Base-by-base conservation (phyloP, 495 filamentous ascomycete genomes). In the Xylaria grammica region DNA sequence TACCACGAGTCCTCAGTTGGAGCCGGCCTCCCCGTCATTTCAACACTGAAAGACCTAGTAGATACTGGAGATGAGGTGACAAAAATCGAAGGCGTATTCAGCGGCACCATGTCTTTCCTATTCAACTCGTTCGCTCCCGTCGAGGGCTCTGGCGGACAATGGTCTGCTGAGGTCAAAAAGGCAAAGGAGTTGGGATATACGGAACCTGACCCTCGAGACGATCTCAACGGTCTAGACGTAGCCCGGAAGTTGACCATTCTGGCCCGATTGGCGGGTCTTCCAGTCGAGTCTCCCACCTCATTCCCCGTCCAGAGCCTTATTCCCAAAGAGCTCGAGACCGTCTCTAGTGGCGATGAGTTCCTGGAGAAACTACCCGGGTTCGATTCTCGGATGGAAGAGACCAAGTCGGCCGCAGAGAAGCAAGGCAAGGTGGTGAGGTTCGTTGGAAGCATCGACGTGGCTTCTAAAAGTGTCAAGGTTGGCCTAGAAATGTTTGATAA, bases 161-260 rank as follows among this genome's bases (percentile, higher is more conserved):
- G 94, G 87, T 94, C 91, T 48, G 90, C 87, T 46, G 92, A 94
- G 64, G 95, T 97, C 22, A 85, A 84, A 65, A 90, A 94, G 77
- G 95, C 94, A 34, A 95, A 96, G 80, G 90, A 94, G 54, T 79
- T 94, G n/a, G 95, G 96, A 19, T 99, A 93, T 78, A 99, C 95
- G 13, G 95, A 99, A 80, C 95, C 95, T 1, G 95, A 98, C 73
- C 95, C 95, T 45, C 84, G 95, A 45, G 95, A 98, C 75, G 95
- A 98, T 69, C 82, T 99, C 69, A 97, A 99, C 77, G 95, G 95
- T 11, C 83, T 97, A 72, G 95, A 99, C 73, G 94, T 99, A 24
- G 95, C 95, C 27, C 84, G 95, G n/a, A 99, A 99, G 78, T 82
- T 97, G 66, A 97, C 94, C 27, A 98, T 98, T 64, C 83, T 97